Percentiles rank a stretch among this genome's conserved stretches.
These are phyloP conservation scores for Platanus orientalis DNA, from an alignment of 164 flowering plant genomes.

Conservation along the genomic window DNA sequence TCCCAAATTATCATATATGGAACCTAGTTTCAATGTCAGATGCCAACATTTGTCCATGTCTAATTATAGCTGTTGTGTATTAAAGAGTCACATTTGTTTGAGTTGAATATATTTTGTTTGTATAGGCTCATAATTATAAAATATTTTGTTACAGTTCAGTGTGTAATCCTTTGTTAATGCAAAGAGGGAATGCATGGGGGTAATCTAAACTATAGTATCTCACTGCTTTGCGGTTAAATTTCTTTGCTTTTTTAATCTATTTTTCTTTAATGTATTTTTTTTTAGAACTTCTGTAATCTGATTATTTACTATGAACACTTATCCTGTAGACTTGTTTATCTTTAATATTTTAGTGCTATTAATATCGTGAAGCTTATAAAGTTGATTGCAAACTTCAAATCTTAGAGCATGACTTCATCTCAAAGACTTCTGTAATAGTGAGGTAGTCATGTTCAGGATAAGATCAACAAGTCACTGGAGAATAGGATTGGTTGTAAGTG, in stretches of 20 bases:
- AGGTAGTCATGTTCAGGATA: conserved; percentile 49
- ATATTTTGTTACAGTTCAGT: too few species aligned
- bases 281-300: too few species aligned
- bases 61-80: too few species aligned
- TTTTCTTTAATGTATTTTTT: too few species aligned
- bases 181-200: not conserved
- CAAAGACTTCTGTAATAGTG: conserved; percentile 35
- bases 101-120: too few species aligned
- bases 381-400: conserved; percentile 54
- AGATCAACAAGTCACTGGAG: conserved; percentile 58
- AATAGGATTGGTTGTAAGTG: conserved; percentile 77
- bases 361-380: conserved; percentile 75
- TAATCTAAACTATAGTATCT: not conserved
- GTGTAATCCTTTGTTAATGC: too few species aligned
- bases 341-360: conserved; percentile 55
- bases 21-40: too few species aligned
- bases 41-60: too few species aligned
- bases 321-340: conserved; percentile 6
- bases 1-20: too few species aligned
- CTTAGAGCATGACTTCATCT: conserved; percentile 55
- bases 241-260: not conserved
- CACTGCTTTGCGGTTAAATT: not conserved
- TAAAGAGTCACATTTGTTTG: too few species aligned
- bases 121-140: too few species aligned
- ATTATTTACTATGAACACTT: not conserved